Evolutionary conservation across 1,284 basidiomycete genomes (phyloP).

Genomic region (Laetiporus sulphureus): DNA sequence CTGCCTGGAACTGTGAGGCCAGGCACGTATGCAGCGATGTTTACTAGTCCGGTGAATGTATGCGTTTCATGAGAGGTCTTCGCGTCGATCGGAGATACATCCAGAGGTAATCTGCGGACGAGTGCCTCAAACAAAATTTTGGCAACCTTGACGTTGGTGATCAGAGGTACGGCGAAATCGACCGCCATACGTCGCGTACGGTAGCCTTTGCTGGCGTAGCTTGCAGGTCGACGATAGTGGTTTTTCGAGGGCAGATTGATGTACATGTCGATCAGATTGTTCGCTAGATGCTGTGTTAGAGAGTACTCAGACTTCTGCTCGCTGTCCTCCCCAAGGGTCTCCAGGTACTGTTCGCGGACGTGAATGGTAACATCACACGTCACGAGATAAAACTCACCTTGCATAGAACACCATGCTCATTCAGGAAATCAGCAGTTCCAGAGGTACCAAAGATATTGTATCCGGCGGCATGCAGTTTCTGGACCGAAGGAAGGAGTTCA

Average conservation of each 20-base stretch:
- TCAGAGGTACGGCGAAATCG: slow-evolving; percentile 94
- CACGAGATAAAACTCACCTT: slow-evolving; percentile 44
- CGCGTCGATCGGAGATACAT: slow-evolving; percentile 88
- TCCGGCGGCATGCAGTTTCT: slow-evolving; percentile 90
- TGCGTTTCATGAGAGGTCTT: slow-evolving; percentile 93
- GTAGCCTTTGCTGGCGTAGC: slow-evolving; percentile 96
- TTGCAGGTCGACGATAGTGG: slow-evolving; percentile 94
- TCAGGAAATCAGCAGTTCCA: slow-evolving; percentile 94
- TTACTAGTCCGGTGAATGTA: slow-evolving; percentile 90
- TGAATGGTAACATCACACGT: not conserved
- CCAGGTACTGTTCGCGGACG: slow-evolving; percentile 57
- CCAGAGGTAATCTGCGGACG: slow-evolving; percentile 81
- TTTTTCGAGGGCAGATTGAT: slow-evolving; percentile 99
- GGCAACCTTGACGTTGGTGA: slow-evolving; percentile 99
- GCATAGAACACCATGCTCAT: slow-evolving; percentile 79
- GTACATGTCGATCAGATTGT: slow-evolving; percentile 97
- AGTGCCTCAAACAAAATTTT: slow-evolving; percentile 96
- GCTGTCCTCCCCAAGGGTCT: slow-evolving; percentile 75
- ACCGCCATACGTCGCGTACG: slow-evolving; percentile 98
- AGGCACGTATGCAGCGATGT: slow-evolving; percentile 87
- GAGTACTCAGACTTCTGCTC: slow-evolving; percentile 95
- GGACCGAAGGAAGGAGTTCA: slow-evolving; percentile 93
- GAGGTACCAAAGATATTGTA: slow-evolving; percentile 97
- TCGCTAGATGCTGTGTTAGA: slow-evolving; percentile 88
- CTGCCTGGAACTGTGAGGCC: slow-evolving; percentile 53